Evolutionary conservation across 2,329 filamentous ascomycete genomes (phyloP), one percentile per base, ranked within the genome.

Genomic region (Paraconiothyrium sp.): DNA sequence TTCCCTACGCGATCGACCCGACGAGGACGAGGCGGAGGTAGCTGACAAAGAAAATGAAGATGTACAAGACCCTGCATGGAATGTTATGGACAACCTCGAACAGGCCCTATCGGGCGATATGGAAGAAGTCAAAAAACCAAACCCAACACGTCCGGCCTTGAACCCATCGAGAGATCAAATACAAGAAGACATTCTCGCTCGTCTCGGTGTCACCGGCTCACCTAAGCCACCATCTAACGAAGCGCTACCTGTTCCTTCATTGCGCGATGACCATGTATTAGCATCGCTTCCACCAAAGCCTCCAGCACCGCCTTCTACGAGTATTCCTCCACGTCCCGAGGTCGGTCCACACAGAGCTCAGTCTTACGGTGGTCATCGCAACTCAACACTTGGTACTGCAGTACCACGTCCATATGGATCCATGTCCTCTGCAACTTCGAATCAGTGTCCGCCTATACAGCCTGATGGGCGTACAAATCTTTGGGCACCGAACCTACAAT

Each of bases 31-130:
- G 10, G 59, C 74, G 46, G 59, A 69, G 2, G 66, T 46, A 58
- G 67, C 56, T 51, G 67, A 69, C 43, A 70, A 66, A 10, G 72
- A 72, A 58, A 73, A 75, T 54, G 65, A 76, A 60, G 75, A 76
- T 20, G 76, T 78, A 71, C 66, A 68, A 7, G 76, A 78, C 51
- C 66, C 72, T 10, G 67, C 65, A 22, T 79, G 75, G 73, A 77
- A 72, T 61, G 70, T 79, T 13, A 79, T 79, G 77, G 77, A 78
- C 54, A 70, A 78, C 24, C 73, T 79, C 30, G 77, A 79, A 59
- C 75, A 79, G 64, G 79, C 77, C 2, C 65, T 82, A 30, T 73
- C 73, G 43, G 67, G 63, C 20, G 62, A 65, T 14, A 59, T 64
- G 41, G 67, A 66, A 30, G 54, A 63, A 32, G 14, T 62, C 13